Conservation (phyloP, 1,284 basidiomycete species). For the Ustilago loliicola region DNA sequence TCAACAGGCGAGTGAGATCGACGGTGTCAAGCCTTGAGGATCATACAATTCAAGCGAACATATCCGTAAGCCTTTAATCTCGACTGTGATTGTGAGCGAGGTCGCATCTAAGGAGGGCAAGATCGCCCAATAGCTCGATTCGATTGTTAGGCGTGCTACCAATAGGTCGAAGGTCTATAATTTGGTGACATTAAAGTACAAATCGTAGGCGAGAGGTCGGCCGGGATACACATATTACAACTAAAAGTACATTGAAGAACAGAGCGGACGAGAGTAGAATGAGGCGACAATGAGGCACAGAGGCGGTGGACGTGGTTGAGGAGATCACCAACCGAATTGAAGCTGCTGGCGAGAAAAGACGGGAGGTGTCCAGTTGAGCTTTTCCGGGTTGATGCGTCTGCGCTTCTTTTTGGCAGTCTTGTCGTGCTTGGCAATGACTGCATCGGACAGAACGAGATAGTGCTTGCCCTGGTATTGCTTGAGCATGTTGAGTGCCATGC, state of each 20-base stretch:
- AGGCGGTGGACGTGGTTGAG: neutral
- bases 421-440: constrained; percentile 89
- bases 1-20: constrained; percentile 49
- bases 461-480: constrained; percentile 97
- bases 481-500: constrained; percentile 92
- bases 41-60: neutral
- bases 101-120: neutral
- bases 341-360: constrained; percentile 69
- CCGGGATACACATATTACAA: neutral
- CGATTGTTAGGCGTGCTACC: neutral
- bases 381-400: constrained; percentile 83
- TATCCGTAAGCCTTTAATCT: neutral
- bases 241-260: constrained; percentile 15
- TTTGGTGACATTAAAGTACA: constrained; percentile 3
- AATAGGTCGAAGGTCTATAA: neutral
- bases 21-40: constrained; percentile 53
- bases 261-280: neutral
- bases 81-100: neutral
- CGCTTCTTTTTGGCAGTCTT: constrained; percentile 85
- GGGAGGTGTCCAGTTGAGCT: constrained; percentile 87
- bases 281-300: neutral
- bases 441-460: constrained; percentile 90
- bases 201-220: neutral
- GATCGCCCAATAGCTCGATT: neutral
- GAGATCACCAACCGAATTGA: constrained; percentile 62